Evolutionary conservation across 805 yeast genomes (phyloP).

Genomic region (Starmerella stellata): DNA sequence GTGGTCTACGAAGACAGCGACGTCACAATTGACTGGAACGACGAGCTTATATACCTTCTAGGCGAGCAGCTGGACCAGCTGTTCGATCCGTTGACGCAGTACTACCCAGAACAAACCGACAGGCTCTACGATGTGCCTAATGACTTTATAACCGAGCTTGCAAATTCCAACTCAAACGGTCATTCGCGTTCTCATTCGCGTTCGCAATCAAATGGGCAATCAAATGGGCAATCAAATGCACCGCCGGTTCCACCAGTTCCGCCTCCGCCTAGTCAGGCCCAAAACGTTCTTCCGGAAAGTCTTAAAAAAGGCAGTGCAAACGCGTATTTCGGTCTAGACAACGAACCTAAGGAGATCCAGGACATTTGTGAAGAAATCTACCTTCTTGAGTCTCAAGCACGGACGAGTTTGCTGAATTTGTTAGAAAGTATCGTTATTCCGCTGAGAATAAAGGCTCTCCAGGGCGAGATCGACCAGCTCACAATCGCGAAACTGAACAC

Average conservation of each 20-base stretch:
- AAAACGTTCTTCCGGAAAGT: neutral
- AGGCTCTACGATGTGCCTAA: constrained; percentile 47
- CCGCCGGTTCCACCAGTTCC: too few species aligned
- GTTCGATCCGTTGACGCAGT: constrained; percentile 78
- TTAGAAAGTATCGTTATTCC: constrained; percentile 67
- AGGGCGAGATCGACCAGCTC: constrained; percentile 32
- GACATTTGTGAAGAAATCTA: constrained; percentile 50
- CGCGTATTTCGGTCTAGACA: constrained; percentile 1
- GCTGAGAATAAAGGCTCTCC: constrained; percentile 48
- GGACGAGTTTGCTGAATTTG: constrained; percentile 53
- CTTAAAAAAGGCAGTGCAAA: neutral
- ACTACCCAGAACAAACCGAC: constrained; percentile 78
- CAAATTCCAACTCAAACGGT: neutral
- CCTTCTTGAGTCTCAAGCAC: constrained; percentile 53
- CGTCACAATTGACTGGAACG: constrained; percentile 43
- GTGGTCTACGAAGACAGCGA: constrained; percentile 48
- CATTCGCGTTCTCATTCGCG: neutral
- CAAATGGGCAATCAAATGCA: neutral
- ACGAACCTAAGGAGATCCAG: constrained; percentile 26
- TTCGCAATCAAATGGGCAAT: neutral
- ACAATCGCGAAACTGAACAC: constrained; percentile 53
- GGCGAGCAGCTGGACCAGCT: constrained; percentile 79
- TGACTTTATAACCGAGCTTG: constrained; percentile 1
- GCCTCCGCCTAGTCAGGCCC: neutral
- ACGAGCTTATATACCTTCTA: constrained; percentile 51